Base-by-base conservation (phyloP, 225 moss, liverwort and hornwort genomes). In the Neckera pumila region DNA sequence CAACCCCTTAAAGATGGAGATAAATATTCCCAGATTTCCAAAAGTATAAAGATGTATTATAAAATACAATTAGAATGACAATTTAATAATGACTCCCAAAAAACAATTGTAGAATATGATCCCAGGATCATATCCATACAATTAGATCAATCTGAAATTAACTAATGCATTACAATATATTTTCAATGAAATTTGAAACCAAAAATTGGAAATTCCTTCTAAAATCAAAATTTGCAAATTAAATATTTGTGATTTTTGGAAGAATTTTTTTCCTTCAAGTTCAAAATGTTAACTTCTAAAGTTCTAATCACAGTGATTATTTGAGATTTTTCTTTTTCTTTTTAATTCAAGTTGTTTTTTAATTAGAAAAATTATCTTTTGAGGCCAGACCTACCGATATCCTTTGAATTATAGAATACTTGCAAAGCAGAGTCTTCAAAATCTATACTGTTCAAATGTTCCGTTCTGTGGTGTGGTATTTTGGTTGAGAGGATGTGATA, bases 381-480 rank as follows among this genome's bases (percentile, higher is more conserved):
- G 9, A 71, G 9, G 14, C 3, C 1, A 70, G 1, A 40, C 3
- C 4, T 5, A 14, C 1, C 1, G 2, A 1, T 8, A 71, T 0
- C 3, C 9, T 71, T 71, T 42, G 5, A 71, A 42, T 26, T 25
- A 40, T 7, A 23, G 13, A 40, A 38, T 38, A 13, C 25, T 69
- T 69, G 13, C 14, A 38, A 38, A 23, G 1, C 1, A 38, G 40
- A 22, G 12, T 69, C 23, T 69, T 69, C 69, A 69, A 22, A 69
- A 38, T 69, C 2, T 69, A 69, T 38, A 69, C 2, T 1, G 0
- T 69, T 69, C 14, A 69, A 67, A 67, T 67, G 12, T 22, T 67
- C n/a, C n/a, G n/a, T n/a, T n/a, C n/a, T n/a, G n/a, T n/a, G n/a
- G n/a, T n/a, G n/a, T n/a, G n/a, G n/a, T n/a, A n/a, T n/a, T n/a